Conservation (phyloP, 805 yeast species). For the Wickerhamiella siamensis region DNA sequence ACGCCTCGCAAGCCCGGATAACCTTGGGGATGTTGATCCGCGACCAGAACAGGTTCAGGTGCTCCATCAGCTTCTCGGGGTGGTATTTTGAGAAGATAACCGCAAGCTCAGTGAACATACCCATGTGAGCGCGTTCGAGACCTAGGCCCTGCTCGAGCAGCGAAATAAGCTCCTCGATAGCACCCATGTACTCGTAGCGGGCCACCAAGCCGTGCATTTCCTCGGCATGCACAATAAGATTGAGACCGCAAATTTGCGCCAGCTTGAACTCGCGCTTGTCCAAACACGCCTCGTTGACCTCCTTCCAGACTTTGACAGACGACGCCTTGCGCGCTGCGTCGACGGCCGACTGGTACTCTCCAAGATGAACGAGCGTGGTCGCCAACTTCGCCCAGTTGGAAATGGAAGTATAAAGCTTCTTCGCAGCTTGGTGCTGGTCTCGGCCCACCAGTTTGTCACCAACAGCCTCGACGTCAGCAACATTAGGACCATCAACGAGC, state of each 20-base stretch:
- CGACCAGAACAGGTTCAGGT: slow-evolving; percentile 94
- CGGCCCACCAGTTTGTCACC: slow-evolving; percentile 82
- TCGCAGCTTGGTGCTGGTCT: slow-evolving; percentile 83
- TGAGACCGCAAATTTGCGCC: slow-evolving; percentile 97
- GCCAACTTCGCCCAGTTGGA: slow-evolving; percentile 94
- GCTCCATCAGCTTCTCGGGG: slow-evolving; percentile 88
- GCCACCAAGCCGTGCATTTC: slow-evolving; percentile 80
- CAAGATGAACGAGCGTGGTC: slow-evolving; percentile 83
- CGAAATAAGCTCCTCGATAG: slow-evolving; percentile 80
- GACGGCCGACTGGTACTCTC: slow-evolving; percentile 91
- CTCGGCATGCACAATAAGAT: slow-evolving; percentile 93
- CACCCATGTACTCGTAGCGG: slow-evolving; percentile 79
- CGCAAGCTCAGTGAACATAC: slow-evolving; percentile 96
- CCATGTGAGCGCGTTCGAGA: slow-evolving; percentile 98
- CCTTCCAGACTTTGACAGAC: slow-evolving; percentile 88
- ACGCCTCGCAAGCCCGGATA: slow-evolving; percentile 79
- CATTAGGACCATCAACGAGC: slow-evolving; percentile 74
- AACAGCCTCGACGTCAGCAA: slow-evolving; percentile 79
- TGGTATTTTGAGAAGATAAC: slow-evolving; percentile 78
- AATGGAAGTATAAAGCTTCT: slow-evolving; percentile 66
- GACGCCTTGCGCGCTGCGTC: slow-evolving; percentile 98
- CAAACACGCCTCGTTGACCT: slow-evolving; percentile 92
- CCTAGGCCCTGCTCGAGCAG: slow-evolving; percentile 92
- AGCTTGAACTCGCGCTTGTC: slow-evolving; percentile 88
- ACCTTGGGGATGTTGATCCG: slow-evolving; percentile 96